Base-by-base conservation (phyloP, 2,329 filamentous ascomycete genomes). In the Pseudopithomyces chartarum region DNA sequence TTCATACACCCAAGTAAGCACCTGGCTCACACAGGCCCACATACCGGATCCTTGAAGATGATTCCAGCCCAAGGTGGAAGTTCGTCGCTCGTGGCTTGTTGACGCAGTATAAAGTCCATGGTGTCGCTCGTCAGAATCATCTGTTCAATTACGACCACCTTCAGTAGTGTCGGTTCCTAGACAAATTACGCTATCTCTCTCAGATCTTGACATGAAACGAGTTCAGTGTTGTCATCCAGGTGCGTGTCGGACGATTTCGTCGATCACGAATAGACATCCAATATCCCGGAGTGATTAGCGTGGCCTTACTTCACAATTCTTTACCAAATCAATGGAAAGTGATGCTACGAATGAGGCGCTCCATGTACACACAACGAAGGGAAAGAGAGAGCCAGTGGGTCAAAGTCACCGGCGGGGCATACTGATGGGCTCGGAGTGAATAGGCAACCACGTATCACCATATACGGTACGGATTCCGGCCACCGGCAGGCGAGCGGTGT, bases 21-120 rank as follows among this genome's bases (percentile, higher is more conserved):
- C 22, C 1, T 4, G 17, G 17, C 2, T 23, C 13, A 19, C 3
- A 22, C 2, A 40, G 2, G 3, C 5, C 8, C 13, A 33, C 38
- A 6, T 51, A 51, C 46, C 1, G 57, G 59, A 17, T 59, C 52
- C 10, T 36, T 57, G 53, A 73, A 72, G 7, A 38, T n/a, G 11
- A 73, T 60, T 4, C 67, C 67, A 11, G 36, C 50, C 70, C 70
- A 73, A 13, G 69, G 70, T 12, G 68, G 56, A 7, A 53, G 61
- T 13, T 64, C 57, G 22, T 71, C 67, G 20, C 63, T 64, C 1
- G 67, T 64, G 12, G 48, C 52, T 34, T 61, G 55, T 19, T 43
- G 40, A 12, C 67, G 67, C 12, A 45, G 33, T 36, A 71, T 70
- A 33, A 57, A 60, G 33, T 53, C 36, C 58, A 62, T 63, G 10